Conservation (phyloP, 2,329 filamentous ascomycete genomes). For the Ambrosiella beaveri region DNA sequence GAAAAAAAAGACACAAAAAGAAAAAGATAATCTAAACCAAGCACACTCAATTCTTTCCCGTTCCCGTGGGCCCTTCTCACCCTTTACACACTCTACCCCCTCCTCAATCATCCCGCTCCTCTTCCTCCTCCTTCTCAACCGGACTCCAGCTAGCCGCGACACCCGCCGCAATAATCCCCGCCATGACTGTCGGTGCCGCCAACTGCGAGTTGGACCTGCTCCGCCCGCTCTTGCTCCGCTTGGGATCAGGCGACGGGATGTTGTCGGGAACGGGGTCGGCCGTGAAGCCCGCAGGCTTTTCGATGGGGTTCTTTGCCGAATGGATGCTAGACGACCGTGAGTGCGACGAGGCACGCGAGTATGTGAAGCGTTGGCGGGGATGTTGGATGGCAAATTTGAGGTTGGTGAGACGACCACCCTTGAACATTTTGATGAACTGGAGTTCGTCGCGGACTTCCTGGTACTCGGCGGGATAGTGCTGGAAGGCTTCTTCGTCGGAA, state of each 20-base stretch:
- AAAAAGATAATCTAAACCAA: not conserved
- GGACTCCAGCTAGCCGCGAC: constrained; percentile 65
- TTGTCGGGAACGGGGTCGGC: constrained; percentile 24
- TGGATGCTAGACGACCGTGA: constrained; percentile 36
- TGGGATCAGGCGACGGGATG: constrained; percentile 17
- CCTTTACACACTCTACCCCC: too few relatives aligned
- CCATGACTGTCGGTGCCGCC: constrained; percentile 62
- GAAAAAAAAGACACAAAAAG: not conserved
- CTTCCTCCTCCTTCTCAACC: constrained; percentile 30
- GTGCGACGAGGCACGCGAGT: constrained; percentile 43
- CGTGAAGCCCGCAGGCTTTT: constrained; percentile 16
- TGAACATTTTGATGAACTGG: constrained; percentile 61
- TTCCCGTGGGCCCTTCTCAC: too few relatives aligned
- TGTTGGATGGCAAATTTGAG: constrained; percentile 64
- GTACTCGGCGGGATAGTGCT: constrained; percentile 52
- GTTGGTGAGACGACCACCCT: constrained; percentile 66
- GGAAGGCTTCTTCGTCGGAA: constrained; percentile 49
- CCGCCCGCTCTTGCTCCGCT: constrained; percentile 38
- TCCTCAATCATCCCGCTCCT: constrained; percentile 7
- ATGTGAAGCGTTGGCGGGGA: constrained; percentile 35
- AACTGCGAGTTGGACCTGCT: constrained; percentile 54
- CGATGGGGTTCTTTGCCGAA: not conserved
- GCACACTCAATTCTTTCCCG: too few relatives aligned
- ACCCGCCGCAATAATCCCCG: constrained; percentile 63
- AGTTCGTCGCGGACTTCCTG: constrained; percentile 66